These are phyloP conservation scores for Russula olivacea DNA, from an alignment of 768 basidiomycete species.

Conservation along the genomic window DNA sequence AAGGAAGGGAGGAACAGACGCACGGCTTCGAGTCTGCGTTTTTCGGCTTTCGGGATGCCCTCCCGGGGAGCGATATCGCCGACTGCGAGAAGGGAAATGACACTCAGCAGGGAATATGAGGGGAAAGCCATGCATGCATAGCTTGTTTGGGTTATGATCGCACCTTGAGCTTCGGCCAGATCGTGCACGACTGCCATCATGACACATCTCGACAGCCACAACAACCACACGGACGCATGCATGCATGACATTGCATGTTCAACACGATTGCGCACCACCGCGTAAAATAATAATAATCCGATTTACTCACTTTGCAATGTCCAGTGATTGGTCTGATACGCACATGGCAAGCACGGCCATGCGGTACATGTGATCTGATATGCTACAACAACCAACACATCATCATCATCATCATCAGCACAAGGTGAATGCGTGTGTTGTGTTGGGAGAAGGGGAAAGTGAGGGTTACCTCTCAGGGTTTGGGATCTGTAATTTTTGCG, in stretches of 20 bases:
- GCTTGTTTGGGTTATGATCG: constrained; percentile 7
- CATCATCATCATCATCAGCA: not conserved
- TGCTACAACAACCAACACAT: constrained; percentile 28
- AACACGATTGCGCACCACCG: not conserved
- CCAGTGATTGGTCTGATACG: constrained; percentile 63
- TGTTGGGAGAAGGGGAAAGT: not conserved
- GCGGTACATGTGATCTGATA: constrained; percentile 95
- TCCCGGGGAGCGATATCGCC: constrained; percentile 93
- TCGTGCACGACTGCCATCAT: constrained; percentile 94
- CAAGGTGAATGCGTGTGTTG: not conserved
- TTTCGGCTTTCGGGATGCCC: constrained; percentile 76
- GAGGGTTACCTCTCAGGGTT: constrained; percentile 68
- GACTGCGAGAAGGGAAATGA: constrained; percentile 42
- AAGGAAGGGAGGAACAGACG: constrained; percentile 21
- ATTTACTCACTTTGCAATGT: constrained; percentile 58
- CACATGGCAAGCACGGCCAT: constrained; percentile 96
- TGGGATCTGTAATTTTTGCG: constrained; percentile 48
- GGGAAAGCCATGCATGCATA: too few species aligned
- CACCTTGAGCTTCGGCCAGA: constrained; percentile 91
- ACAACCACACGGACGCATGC: not conserved
- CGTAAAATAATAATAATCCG: not conserved
- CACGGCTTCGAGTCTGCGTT: constrained; percentile 68
- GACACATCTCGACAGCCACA: constrained; percentile 50
- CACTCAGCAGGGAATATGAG: not conserved
- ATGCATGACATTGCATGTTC: not conserved